A percentile compares a stretch with the other conserved stretches of the same genome.
phyloP scores from a whole-genome alignment of 345 rosid genomes.

The Excoecaria cochinchinensis region DNA sequence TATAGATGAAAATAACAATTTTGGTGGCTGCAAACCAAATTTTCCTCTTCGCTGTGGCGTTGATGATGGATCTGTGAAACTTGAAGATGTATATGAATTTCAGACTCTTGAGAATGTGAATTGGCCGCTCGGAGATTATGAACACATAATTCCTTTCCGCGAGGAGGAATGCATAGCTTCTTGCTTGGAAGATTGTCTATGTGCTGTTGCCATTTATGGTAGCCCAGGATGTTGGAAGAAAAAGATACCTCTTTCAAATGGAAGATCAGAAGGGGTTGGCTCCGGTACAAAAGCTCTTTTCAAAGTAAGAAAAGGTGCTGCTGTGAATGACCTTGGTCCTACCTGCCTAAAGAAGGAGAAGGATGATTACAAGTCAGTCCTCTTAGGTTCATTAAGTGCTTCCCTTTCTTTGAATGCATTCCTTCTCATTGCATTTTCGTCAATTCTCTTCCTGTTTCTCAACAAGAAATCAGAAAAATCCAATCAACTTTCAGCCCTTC shows the following conservation, averaged over 20 bases:
- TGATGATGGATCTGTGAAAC: not conserved
- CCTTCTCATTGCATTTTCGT: not conserved
- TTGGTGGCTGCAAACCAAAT: conserved; percentile 27
- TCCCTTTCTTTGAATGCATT: conserved; percentile 1
- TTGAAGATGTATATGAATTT: conserved; percentile 18
- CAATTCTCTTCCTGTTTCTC: not conserved
- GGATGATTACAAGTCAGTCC: not conserved
- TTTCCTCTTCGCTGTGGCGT: conserved; percentile 23
- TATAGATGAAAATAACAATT: conserved; percentile 12
- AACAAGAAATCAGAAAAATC: not conserved
- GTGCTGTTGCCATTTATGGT: conserved; percentile 27
- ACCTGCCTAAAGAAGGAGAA: not conserved
- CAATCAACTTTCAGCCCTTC: not conserved
- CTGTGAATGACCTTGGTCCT: not conserved
- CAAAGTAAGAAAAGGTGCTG: conserved; percentile 5
- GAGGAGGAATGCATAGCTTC: conserved; percentile 27
- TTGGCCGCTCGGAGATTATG: conserved; percentile 38
- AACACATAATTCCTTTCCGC: conserved; percentile 15
- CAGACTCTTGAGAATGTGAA: conserved; percentile 4
- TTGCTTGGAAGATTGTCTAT: conserved; percentile 40
- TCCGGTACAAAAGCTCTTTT: not conserved
- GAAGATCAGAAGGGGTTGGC: not conserved
- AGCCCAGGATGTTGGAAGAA: not conserved
- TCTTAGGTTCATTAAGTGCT: not conserved
- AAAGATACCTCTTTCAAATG: conserved; percentile 11